These are phyloP conservation scores for Peniophora sp. DNA, from an alignment of 1,284 basidiomycete species.

Conservation along the genomic window DNA sequence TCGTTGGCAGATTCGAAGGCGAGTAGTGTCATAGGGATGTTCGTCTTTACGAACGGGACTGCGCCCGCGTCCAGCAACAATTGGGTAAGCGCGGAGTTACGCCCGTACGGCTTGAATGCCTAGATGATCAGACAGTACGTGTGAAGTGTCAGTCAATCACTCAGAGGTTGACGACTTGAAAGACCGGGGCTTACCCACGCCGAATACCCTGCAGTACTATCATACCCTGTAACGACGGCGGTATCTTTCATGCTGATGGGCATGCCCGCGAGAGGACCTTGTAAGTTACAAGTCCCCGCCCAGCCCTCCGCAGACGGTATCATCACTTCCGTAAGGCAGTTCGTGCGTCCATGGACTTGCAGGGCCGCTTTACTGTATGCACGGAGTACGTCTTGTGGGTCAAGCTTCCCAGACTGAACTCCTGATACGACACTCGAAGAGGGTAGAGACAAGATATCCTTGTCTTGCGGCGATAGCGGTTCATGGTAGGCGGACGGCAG, in stretches of 20 bases:
- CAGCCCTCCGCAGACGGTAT: constrained; percentile 34
- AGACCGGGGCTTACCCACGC: constrained; percentile 26
- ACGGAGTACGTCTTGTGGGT: constrained; percentile 32
- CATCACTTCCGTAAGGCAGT: constrained; percentile 53
- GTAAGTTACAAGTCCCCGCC: constrained; percentile 31
- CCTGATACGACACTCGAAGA: constrained; percentile 31
- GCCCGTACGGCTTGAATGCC: constrained; percentile 24
- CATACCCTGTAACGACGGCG: constrained; percentile 43
- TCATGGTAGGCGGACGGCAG: constrained; percentile 32
- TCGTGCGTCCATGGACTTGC: constrained; percentile 43
- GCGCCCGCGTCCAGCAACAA: constrained; percentile 64
- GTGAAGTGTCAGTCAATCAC: neutral
- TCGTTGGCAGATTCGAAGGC: constrained; percentile 70
- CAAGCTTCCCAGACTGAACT: constrained; percentile 31
- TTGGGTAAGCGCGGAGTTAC: constrained; percentile 44
- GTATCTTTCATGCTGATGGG: constrained; percentile 44
- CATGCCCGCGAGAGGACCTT: constrained; percentile 40
- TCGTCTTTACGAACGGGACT: constrained; percentile 74
- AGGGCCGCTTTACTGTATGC: constrained; percentile 46
- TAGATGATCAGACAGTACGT: neutral
- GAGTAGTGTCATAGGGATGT: constrained; percentile 63
- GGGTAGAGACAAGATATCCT: constrained; percentile 29
- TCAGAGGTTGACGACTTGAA: neutral
- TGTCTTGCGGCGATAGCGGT: constrained; percentile 30
- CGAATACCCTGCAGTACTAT: constrained; percentile 57